Evolutionary conservation across 225 moss, liverwort and hornwort genomes (phyloP), one percentile per base, ranked within the genome.

Genomic region (Physcomitrellopsis africana): DNA sequence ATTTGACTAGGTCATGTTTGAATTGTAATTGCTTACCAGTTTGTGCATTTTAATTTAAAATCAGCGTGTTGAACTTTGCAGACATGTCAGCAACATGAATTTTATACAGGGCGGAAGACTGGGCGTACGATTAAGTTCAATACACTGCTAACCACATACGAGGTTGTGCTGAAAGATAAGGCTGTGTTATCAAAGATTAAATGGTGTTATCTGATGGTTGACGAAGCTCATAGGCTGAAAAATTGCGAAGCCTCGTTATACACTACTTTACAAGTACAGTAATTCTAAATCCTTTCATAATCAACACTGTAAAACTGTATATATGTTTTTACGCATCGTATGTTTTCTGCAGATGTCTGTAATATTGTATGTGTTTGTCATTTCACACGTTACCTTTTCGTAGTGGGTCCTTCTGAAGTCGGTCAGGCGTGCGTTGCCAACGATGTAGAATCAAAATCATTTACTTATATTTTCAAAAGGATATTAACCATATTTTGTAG

Each of bases 141-240:
- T 73, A 72, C 95, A 55, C 85, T 99, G 17, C 67, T 99, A 68
- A 99, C 99, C 23, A 99, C 99, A 2, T 99, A 99, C 66, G 99
- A 99, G 87, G 99, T 99, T 78, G 99, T 99, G 26, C 79, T 99
- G 77, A 99, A 99, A 85, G 99, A 99, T 65, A 99, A 99, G 76
- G 89, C 95, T 17, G 95, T 99, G 23, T 70, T 99, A 56, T 95
- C 89, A 61, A 99, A 89, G 82, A 82, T 99, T 29, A 99, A 91
- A 76, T 99, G 99, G 99, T 89, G 85, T 78, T 99, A 99, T 80
- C 82, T 99, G 76, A 95, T 86, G 95, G 99, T 99, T 41, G 99
- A 99, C 77, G 99, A 99, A 84, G 99, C 99, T 48, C 99, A 99
- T 79, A 87, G 99, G 77, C 81, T 99, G 78, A 99, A 99, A 82